These are phyloP conservation scores for Nemania diffusa DNA, from an alignment of 2,329 filamentous ascomycete genomes.

Conservation along the genomic window DNA sequence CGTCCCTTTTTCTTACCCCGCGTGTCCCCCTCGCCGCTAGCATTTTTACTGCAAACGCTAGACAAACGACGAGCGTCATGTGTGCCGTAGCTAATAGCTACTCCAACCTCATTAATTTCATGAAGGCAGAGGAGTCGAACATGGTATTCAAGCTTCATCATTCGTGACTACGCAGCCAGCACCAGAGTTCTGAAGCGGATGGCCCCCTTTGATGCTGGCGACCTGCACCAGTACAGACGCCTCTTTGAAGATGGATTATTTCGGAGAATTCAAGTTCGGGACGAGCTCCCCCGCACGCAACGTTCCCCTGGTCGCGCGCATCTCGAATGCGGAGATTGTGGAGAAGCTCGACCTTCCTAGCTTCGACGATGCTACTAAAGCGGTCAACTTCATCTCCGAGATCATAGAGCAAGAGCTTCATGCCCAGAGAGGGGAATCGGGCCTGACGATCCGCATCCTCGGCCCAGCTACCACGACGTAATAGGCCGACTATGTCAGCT, in stretches of 20 bases:
- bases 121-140: not conserved
- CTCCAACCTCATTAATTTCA: not conserved
- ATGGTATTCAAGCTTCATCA: not conserved
- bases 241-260: not conserved
- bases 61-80: not conserved
- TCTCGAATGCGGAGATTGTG: constrained; percentile 34
- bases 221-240: constrained; percentile 8
- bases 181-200: not conserved
- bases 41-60: not conserved
- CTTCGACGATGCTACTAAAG: constrained; percentile 14
- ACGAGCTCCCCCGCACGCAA: constrained; percentile 28
- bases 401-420: constrained; percentile 4
- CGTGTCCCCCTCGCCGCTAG: not conserved
- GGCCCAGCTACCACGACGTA: constrained; percentile 23
- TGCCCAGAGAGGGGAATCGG: constrained; percentile 21
- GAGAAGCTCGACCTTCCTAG: constrained; percentile 30
- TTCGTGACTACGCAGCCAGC: not conserved
- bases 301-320: constrained; percentile 17
- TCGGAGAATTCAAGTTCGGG: constrained; percentile 25
- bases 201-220: not conserved
- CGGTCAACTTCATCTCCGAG: constrained; percentile 16
- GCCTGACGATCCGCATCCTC: constrained; percentile 21
- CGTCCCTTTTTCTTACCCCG: not conserved
- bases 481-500: constrained; percentile 30
- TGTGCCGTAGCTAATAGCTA: not conserved